These are phyloP conservation scores for Babesia ovis DNA, from an alignment of 169 alveolate genomes.

Conservation along the genomic window DNA sequence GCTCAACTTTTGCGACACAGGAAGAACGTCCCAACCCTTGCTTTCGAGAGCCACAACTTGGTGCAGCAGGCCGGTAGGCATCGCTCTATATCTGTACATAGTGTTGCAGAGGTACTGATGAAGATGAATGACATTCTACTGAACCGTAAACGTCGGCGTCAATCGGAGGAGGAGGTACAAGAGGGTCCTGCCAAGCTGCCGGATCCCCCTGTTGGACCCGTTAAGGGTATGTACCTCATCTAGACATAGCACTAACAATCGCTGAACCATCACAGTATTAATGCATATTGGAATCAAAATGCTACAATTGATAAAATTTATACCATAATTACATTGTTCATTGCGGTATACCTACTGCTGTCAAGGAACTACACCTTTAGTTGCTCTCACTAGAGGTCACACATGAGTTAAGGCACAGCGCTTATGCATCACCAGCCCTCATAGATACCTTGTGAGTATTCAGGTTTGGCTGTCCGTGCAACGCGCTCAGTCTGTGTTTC, in stretches of 20 bases:
- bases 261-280: no score
- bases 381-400: no score
- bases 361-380: no score
- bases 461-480: neutral
- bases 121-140: conserved; percentile 35
- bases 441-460: conserved; percentile 36
- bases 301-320: no score
- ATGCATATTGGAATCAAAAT: no score
- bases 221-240: neutral
- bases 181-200: neutral
- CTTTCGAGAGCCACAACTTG: conserved; percentile 43
- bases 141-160: neutral
- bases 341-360: no score
- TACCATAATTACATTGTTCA: no score
- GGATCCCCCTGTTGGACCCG: neutral
- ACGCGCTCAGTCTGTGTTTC: neutral
- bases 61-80: conserved; percentile 48
- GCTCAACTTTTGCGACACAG: conserved; percentile 54
- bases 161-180: neutral
- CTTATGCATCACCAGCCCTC: conserved; percentile 46
- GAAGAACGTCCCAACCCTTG: conserved; percentile 56
- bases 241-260: no score
- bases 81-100: neutral
- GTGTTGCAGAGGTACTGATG: conserved; percentile 34
- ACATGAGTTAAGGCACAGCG: no score